These are phyloP conservation scores for Glebionis coronaria DNA, from an alignment of 129 eudicot genomes.

Conservation along the genomic window DNA sequence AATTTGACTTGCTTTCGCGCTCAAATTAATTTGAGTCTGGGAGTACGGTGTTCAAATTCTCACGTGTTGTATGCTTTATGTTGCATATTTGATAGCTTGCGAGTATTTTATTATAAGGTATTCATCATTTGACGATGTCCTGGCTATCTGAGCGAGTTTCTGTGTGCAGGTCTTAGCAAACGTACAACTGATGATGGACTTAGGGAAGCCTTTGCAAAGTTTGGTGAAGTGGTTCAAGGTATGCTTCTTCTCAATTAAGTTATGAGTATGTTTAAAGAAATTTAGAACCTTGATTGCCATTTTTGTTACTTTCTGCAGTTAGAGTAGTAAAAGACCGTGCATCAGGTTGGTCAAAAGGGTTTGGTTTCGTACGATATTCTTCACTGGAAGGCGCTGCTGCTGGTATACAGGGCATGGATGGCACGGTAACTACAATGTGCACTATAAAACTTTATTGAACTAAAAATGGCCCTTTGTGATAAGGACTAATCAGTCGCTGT, in stretches of 20 bases:
- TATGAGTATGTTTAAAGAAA: not conserved
- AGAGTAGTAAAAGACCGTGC: constrained; percentile 87
- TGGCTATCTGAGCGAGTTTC: too few species aligned
- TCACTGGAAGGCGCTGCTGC: constrained; percentile 74
- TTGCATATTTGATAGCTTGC: too few species aligned
- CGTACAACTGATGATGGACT: constrained; percentile 88
- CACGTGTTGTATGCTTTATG: too few species aligned
- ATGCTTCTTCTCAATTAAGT: constrained; percentile 6
- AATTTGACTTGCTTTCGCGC: too few species aligned
- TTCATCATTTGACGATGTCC: too few species aligned
- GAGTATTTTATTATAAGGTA: too few species aligned
- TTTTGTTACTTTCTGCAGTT: constrained; percentile 46
- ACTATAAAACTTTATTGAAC: too few species aligned
- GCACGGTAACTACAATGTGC: constrained; percentile 47
- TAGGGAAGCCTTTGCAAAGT: constrained; percentile 62
- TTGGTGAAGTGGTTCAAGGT: constrained; percentile 83
- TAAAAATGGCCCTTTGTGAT: not conserved
- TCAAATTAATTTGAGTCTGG: too few species aligned
- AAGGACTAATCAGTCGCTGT: not conserved
- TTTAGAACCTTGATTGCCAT: constrained; percentile 5
- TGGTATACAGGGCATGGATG: constrained; percentile 92
- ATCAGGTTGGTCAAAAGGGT: constrained; percentile 87
- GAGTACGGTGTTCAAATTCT: too few species aligned
- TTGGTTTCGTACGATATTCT: constrained; percentile 76
- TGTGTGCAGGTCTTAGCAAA: constrained; percentile 82